phyloP scores from a whole-genome alignment of 2,329 filamentous ascomycete species.

The Alternaria sp. region DNA sequence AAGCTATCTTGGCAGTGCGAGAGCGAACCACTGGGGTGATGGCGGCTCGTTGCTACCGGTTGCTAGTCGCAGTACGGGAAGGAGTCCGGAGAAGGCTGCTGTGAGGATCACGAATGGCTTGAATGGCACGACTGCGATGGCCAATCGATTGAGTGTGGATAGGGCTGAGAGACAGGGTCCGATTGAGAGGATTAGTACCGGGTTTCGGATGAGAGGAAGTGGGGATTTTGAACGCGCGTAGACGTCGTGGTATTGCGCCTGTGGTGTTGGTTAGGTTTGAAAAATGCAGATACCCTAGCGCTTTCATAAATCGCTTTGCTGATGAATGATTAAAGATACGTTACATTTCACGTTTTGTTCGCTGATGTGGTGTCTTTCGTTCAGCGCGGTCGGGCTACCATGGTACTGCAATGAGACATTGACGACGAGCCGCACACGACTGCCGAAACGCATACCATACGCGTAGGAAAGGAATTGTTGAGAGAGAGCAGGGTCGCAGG shows the following conservation, averaged over 20 bases:
- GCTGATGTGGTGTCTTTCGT: not conserved
- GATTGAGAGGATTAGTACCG: conserved; percentile 40
- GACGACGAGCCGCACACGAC: too few relatives aligned
- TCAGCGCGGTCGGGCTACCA: not conserved
- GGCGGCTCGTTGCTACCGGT: conserved; percentile 33
- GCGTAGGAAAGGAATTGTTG: not conserved
- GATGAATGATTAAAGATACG: not conserved
- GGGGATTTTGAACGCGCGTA: conserved; percentile 31
- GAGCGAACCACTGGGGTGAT: conserved; percentile 10
- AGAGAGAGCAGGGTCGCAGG: not conserved
- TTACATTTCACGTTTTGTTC: not conserved
- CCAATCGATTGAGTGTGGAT: conserved; percentile 26
- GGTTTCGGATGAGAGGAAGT: conserved; percentile 43
- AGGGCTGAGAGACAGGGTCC: conserved; percentile 24
- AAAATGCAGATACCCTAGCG: conserved; percentile 4
- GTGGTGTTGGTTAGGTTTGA: not conserved
- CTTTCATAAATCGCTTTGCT: too few relatives aligned
- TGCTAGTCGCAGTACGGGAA: conserved; percentile 40
- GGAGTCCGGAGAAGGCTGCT: conserved; percentile 20
- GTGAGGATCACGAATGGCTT: conserved; percentile 11
- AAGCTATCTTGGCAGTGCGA: conserved; percentile 32
- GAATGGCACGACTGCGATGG: conserved; percentile 14
- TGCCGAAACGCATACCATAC: not conserved
- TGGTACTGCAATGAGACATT: not conserved
- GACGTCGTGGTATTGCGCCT: not conserved